Evolutionary conservation across 2,329 filamentous ascomycete species (phyloP).

Genomic region (Fusarium lyarnte): DNA sequence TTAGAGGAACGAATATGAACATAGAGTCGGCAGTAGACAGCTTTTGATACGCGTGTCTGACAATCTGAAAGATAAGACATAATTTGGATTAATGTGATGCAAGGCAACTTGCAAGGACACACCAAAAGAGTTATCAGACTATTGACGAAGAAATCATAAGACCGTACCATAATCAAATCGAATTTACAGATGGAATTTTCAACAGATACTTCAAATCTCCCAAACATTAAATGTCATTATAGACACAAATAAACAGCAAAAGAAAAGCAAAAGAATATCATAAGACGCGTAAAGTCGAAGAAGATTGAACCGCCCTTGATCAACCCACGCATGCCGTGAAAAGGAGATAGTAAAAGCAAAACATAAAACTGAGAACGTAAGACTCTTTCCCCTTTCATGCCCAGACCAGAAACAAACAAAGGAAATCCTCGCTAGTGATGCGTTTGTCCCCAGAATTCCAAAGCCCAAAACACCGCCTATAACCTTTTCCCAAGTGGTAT

Average conservation of each 20-base stretch:
- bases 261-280: background rate
- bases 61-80: background rate
- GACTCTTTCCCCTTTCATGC: slow-evolving; percentile 3
- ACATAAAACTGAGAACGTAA: slow-evolving; percentile 34
- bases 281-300: background rate
- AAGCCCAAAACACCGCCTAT: slow-evolving; percentile 28
- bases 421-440: slow-evolving; percentile 23
- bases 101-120: background rate
- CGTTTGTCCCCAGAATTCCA: slow-evolving; percentile 7
- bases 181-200: slow-evolving; percentile 22
- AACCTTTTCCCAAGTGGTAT: slow-evolving; percentile 34
- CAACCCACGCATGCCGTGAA: background rate
- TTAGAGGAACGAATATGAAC: background rate
- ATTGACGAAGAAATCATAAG: slow-evolving; percentile 6
- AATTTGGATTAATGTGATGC: background rate
- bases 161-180: slow-evolving; percentile 34
- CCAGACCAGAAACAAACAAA: slow-evolving; percentile 12
- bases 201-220: slow-evolving; percentile 9
- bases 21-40: background rate
- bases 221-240: slow-evolving; percentile 20
- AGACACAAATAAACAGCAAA: background rate
- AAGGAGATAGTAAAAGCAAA: background rate
- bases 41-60: background rate
- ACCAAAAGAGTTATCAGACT: background rate
- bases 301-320: slow-evolving; percentile 8